Percentiles rank a stretch among this genome's conserved stretches.
Evolutionary conservation across 352 stramenopile genomes (phyloP).

Genomic region (Phytopythium cucurbitacearum): DNA sequence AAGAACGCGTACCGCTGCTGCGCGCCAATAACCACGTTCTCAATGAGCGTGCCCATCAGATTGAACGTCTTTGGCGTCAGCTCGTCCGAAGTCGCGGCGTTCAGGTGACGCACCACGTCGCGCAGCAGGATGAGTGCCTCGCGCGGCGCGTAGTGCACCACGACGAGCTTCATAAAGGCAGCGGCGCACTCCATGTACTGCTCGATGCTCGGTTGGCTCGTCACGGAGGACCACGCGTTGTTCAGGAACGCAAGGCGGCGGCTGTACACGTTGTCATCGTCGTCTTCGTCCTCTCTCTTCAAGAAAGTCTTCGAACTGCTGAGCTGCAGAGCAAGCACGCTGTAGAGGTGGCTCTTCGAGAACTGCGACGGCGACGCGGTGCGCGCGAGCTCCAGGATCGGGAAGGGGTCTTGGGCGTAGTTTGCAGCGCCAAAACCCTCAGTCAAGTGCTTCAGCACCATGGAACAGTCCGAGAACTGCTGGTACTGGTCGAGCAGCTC

Average conservation of each 20-base stretch:
- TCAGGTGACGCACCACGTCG: conserved; percentile 82
- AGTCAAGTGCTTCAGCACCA: conserved; percentile 87
- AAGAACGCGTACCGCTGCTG: conserved; percentile 70
- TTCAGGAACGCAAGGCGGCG: conserved; percentile 71
- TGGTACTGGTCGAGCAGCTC: conserved; percentile 75
- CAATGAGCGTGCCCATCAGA: conserved; percentile 62
- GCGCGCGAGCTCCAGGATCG: conserved; percentile 71
- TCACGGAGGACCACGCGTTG: conserved; percentile 81
- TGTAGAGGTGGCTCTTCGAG: conserved; percentile 70
- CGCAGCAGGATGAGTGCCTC: conserved; percentile 84
- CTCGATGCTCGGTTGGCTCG: conserved; percentile 56
- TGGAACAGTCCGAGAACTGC: conserved; percentile 81
- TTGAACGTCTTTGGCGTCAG: conserved; percentile 67
- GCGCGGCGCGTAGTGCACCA: conserved; percentile 76
- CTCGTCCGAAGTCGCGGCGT: conserved; percentile 47
- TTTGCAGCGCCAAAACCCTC: conserved; percentile 61
- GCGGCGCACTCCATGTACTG: conserved; percentile 83
- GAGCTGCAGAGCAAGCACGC: conserved; percentile 58
- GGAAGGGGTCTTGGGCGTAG: conserved; percentile 48
- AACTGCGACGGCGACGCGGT: conserved; percentile 28
- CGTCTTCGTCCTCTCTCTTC: neutral
- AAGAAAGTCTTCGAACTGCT: conserved; percentile 15
- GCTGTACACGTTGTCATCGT: neutral
- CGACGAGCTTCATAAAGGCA: conserved; percentile 82
- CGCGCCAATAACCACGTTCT: conserved; percentile 74